These are phyloP conservation scores for Paraphaeosphaeria minitans DNA, from an alignment of 2,329 filamentous ascomycete species.

Conservation along the genomic window DNA sequence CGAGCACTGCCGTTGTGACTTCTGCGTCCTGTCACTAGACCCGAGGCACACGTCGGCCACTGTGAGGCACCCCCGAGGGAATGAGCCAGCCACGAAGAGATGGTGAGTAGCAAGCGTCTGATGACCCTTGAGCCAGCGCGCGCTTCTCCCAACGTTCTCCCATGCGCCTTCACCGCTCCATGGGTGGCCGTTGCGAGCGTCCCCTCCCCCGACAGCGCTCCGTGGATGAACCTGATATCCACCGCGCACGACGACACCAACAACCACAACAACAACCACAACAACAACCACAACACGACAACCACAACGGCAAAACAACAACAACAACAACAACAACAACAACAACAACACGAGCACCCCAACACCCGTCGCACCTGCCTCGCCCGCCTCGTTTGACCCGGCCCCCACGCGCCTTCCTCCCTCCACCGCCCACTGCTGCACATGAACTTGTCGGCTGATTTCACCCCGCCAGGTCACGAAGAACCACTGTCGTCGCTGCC, in stretches of 20 bases:
- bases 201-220: slow-evolving; percentile 8
- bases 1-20: slow-evolving; percentile 15
- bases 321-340: too few relatives aligned
- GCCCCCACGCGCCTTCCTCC: slow-evolving; percentile 2
- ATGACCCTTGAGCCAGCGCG: slow-evolving; percentile 13
- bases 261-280: too few relatives aligned
- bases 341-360: neutral
- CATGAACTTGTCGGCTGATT: slow-evolving; percentile 36
- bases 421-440: slow-evolving; percentile 4
- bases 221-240: neutral
- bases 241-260: neutral
- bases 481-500: slow-evolving; percentile 33
- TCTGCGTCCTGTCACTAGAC: slow-evolving; percentile 12
- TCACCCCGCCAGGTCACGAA: slow-evolving; percentile 41
- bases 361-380: neutral
- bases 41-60: slow-evolving; percentile 20
- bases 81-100: slow-evolving; percentile 49
- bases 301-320: too few relatives aligned
- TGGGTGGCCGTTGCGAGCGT: neutral
- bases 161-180: slow-evolving; percentile 10
- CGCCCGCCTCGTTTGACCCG: neutral
- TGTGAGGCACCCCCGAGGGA: slow-evolving; percentile 40
- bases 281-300: neutral
- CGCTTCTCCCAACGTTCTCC: slow-evolving; percentile 1
- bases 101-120: slow-evolving; percentile 48